Conservation (phyloP, 306 rosid genomes). For the Citrullus colocynthis region DNA sequence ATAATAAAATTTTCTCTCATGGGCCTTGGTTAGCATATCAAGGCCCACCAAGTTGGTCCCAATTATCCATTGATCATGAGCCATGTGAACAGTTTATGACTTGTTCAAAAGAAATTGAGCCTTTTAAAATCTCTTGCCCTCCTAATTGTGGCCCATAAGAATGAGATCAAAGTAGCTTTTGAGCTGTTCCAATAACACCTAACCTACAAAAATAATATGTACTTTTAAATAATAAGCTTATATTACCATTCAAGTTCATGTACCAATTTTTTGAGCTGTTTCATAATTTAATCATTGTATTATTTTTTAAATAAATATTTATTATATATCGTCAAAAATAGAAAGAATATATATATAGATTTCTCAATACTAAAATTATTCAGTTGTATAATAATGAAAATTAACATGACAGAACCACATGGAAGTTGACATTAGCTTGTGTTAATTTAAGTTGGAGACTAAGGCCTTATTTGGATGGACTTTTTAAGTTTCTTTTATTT, state of each 20-base stretch:
- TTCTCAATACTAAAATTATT: too few species aligned
- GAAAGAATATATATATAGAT: too few species aligned
- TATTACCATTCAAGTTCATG: background rate
- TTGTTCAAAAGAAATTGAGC: background rate
- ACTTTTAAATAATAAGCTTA: background rate
- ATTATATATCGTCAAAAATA: background rate
- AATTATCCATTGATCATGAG: background rate
- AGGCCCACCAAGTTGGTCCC: slow-evolving; percentile 3
- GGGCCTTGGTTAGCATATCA: background rate
- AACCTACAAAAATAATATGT: background rate
- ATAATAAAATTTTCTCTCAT: background rate
- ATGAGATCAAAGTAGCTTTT: slow-evolving; percentile 14
- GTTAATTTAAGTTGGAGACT: too few species aligned
- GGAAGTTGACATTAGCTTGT: background rate
- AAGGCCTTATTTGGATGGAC: too few species aligned
- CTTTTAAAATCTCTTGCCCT: background rate
- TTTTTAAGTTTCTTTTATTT: too few species aligned
- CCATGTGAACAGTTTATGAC: slow-evolving; percentile 11
- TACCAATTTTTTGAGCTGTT: background rate
- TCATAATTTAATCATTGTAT: background rate
- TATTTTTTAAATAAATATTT: background rate
- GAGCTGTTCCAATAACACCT: slow-evolving; percentile 25
- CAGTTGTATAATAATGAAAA: background rate
- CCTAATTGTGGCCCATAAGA: slow-evolving; percentile 1
- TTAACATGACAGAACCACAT: background rate